Base-by-base conservation (phyloP, 208 protist species). In the Acanthamoeba royreba region DNA sequence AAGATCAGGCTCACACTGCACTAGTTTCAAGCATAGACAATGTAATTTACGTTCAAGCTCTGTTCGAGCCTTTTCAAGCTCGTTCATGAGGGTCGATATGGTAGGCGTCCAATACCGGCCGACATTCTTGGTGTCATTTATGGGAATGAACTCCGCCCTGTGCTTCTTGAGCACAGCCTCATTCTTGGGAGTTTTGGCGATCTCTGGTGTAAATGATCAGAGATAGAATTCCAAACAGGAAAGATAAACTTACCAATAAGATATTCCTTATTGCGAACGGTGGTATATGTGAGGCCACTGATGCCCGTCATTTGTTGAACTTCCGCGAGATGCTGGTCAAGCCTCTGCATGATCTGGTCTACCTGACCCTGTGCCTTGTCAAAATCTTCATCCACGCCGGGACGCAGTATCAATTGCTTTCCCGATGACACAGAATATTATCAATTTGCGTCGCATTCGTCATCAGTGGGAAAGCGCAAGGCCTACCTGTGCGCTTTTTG, bases 51-150 rank as follows among this genome's bases (percentile, higher is more conserved):
- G 38, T 53, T 92, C 86, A n/a, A 92, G 58, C 43, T 66, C 49
- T 2, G 38, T 53, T 46, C 46, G 38, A 22, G 86, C 86, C 58
- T 92, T 33, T 38, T 92, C 86, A 15, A 92, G 42, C 40, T 92
- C 58, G 46, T 33, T 42, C 46, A 92, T 42, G 38, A 92, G 86
- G 63, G 40, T 42, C 43, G 86, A 42, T 0, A 92, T 77, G 38
- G 53, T 66, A 17, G 86, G 53, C 42, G 49, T 92, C 53, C 63
- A 92, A 58, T 79, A 92, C 3, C 86, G 86, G 49, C 42, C 58
- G 13, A 77, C 55, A n/a, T 9, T 92, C 86, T 92, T 92, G n/a
- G 86, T 92, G 28, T 52, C 49, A n/a, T 63, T 89, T 15, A 77
- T 46, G 35, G 38, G 35, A 40, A 46, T 77, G 66, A 77, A 77